Conservation (phyloP, 1,139 yeast species). For the Candida gigantensis region DNA sequence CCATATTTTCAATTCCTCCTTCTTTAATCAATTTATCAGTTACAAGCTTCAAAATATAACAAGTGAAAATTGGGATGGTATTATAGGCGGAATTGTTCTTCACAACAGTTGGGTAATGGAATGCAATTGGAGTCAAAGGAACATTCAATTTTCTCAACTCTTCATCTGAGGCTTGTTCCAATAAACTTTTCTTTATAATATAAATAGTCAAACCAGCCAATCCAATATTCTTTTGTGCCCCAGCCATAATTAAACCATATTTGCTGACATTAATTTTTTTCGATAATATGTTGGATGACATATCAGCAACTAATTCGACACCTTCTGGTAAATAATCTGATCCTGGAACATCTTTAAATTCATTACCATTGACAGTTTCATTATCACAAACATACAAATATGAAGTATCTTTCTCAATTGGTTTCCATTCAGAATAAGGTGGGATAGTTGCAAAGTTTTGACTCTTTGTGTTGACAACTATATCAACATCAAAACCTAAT, state of each 20-base stretch:
- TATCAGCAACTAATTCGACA: conserved; percentile 85
- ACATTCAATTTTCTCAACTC: conserved; percentile 58
- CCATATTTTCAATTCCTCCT: conserved; percentile 61
- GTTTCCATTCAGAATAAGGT: conserved; percentile 61
- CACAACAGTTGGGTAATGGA: conserved; percentile 84
- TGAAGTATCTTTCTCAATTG: conserved; percentile 59
- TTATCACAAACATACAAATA: conserved; percentile 91
- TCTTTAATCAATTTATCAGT: conserved; percentile 58
- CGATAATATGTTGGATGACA: conserved; percentile 91
- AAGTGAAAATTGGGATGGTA: conserved; percentile 90
- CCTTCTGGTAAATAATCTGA: conserved; percentile 58
- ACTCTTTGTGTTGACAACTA: conserved; percentile 65
- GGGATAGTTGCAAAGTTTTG: conserved; percentile 74
- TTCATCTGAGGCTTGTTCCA: conserved; percentile 67
- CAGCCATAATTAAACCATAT: conserved; percentile 87
- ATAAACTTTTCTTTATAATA: conserved; percentile 77
- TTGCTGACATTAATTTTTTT: conserved; percentile 77
- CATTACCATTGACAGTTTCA: conserved; percentile 94
- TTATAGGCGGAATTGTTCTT: conserved; percentile 90
- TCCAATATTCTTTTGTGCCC: conserved; percentile 97
- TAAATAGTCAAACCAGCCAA: conserved; percentile 92
- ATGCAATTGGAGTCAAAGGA: conserved; percentile 85
- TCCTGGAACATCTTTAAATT: conserved; percentile 60
- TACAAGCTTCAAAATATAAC: conserved; percentile 81
- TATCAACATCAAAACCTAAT: conserved; percentile 74